Conservation (phyloP, 768 basidiomycete genomes). For the Coprinopsis sp. region DNA sequence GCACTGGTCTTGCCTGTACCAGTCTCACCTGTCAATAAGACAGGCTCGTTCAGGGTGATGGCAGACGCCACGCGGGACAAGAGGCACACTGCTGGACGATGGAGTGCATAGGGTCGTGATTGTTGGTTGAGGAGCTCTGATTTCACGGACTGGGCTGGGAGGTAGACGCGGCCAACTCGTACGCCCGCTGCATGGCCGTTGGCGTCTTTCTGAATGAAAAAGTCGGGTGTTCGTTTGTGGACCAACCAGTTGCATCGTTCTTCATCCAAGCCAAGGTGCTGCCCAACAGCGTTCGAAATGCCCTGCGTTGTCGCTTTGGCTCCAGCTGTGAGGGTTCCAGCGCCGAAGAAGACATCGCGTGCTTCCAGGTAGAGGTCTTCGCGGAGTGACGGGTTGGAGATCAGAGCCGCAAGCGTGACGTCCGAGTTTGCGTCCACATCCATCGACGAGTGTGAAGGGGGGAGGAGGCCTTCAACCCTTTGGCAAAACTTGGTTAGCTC, state of each 20-base stretch:
- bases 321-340: slow-evolving; percentile 48
- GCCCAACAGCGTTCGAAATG: slow-evolving; percentile 52
- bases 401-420: slow-evolving; percentile 38
- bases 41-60: slow-evolving; percentile 70
- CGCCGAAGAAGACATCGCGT: slow-evolving; percentile 88
- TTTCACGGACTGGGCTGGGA: slow-evolving; percentile 42
- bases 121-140: slow-evolving; percentile 27
- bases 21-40: slow-evolving; percentile 93
- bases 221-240: slow-evolving; percentile 56
- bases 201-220: slow-evolving; percentile 62
- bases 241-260: slow-evolving; percentile 74
- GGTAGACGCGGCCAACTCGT: slow-evolving; percentile 56
- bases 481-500: slow-evolving; percentile 83
- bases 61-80: slow-evolving; percentile 78
- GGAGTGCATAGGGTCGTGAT: slow-evolving; percentile 77
- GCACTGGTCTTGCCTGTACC: slow-evolving; percentile 98
- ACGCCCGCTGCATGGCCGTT: slow-evolving; percentile 58
- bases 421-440: slow-evolving; percentile 27
- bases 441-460: slow-evolving; percentile 41
- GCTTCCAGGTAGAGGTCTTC: slow-evolving; percentile 90
- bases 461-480: slow-evolving; percentile 61
- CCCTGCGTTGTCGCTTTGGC: slow-evolving; percentile 45
- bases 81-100: slow-evolving; percentile 75
- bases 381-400: slow-evolving; percentile 69
- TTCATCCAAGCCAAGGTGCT: slow-evolving; percentile 58